Base-by-base conservation (phyloP, 345 rosid species). In the Acer negundo region DNA sequence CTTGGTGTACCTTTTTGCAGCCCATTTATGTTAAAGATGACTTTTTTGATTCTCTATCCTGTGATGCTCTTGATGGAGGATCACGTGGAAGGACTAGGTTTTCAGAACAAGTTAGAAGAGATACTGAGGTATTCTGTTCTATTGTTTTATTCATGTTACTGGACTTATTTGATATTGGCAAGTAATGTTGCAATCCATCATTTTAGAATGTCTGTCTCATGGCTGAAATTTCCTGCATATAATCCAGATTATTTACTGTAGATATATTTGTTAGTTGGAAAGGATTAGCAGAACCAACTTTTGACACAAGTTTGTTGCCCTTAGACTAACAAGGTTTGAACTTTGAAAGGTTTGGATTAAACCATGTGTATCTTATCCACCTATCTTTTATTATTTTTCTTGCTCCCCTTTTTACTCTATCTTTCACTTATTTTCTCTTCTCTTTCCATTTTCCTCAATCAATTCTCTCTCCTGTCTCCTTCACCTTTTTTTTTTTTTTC, bases 1-100 rank as follows among this genome's bases (percentile, higher is more conserved):
- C 26, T 35, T 10, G 61, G 51, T 35, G 40, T 51, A n/a, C 74
- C 56, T 6, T 65, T 47, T 20, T 78, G 66, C 88, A 88, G 91
- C 85, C 85, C 75, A 74, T 82, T 46, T 88, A 88, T 78, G 86
- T 81, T 58, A 88, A 86, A 79, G 91, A 88, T 82, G 91, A 88
- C 70, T 88, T 88, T 66, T 88, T 88, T 76, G 91, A 88, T 82
- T 75, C 89, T 16, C 79, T 88, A 63, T 88, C 91, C n/a, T 84
- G 80, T 76, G 82, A 84, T 55, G 73, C 86, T 15, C 80, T 84
- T 76, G 82, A 66, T 59, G 51, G 67, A 23, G 87, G 79, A 6
- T 83, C 84, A 7, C 87, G 78, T 47, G 89, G 91, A 58, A 88
- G 89, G 77, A 28, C 82, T 7, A 82, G 74, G 69, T 88, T 88